phyloP scores from a whole-genome alignment of 2,329 filamentous ascomycete species.

The Exophiala oligosperma region DNA sequence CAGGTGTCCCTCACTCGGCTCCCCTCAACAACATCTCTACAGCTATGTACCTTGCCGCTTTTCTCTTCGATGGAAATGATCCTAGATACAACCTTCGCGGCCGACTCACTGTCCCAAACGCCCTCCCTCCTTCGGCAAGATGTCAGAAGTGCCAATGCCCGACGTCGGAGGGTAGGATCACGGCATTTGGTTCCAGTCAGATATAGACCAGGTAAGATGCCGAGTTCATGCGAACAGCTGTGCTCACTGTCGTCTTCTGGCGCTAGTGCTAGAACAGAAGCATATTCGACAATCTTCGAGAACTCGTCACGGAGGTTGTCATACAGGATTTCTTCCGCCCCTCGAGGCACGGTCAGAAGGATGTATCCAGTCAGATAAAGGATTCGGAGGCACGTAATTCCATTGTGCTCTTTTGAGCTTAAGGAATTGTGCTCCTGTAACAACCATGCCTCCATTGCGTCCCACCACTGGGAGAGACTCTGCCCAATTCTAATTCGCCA shows the following conservation, averaged over 20 bases:
- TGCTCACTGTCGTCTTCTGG: neutral
- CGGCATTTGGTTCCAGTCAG: slow-evolving; percentile 17
- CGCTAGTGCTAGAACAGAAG: neutral
- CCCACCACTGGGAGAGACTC: neutral
- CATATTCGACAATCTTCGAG: neutral
- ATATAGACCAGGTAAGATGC: slow-evolving; percentile 18
- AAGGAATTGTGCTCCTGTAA: neutral
- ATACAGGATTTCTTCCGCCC: slow-evolving; percentile 1
- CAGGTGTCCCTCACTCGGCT: no score
- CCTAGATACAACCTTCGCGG: no score
- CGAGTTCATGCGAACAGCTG: slow-evolving; percentile 1
- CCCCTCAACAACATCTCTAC: no score
- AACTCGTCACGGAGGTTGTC: slow-evolving; percentile 1
- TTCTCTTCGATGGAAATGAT: no score
- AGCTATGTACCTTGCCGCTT: no score
- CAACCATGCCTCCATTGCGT: neutral
- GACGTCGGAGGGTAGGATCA: slow-evolving; percentile 18
- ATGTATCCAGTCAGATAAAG: neutral
- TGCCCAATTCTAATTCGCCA: neutral
- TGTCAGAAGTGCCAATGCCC: slow-evolving; percentile 12
- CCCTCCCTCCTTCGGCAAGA: neutral
- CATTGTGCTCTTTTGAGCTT: neutral
- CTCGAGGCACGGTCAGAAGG: neutral
- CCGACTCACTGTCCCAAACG: neutral
- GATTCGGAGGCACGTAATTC: neutral